Conservation (phyloP, 768 basidiomycete species). For the Lactifluus subvellereus region DNA sequence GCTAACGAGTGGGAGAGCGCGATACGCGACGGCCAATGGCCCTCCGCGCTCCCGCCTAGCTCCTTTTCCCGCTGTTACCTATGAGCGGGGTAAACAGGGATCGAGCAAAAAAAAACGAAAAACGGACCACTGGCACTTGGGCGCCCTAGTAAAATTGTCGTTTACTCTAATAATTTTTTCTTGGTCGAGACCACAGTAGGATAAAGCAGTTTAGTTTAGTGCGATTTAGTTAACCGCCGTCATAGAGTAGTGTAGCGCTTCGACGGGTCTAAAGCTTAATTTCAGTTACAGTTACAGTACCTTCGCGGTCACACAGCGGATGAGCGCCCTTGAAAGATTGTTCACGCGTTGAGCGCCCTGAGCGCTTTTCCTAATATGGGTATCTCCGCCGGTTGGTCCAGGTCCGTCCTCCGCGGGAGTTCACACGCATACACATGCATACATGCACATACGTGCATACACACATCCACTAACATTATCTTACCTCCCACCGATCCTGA, state of each 20-base stretch:
- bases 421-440: background rate
- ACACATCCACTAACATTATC: background rate
- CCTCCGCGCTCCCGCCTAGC: slow-evolving; percentile 67
- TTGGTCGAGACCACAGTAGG: slow-evolving; percentile 5
- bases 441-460: background rate
- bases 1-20: slow-evolving; percentile 61
- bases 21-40: slow-evolving; percentile 61
- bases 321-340: background rate
- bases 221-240: slow-evolving; percentile 4
- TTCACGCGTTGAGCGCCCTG: background rate
- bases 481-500: background rate
- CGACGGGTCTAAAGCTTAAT: slow-evolving; percentile 23
- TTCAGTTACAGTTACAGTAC: background rate
- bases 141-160: background rate
- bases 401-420: background rate
- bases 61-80: slow-evolving; percentile 77
- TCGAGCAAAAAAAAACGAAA: background rate
- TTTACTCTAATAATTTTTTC: background rate
- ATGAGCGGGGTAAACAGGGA: slow-evolving; percentile 28
- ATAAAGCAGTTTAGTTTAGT: slow-evolving; percentile 11
- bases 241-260: slow-evolving; percentile 8
- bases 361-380: background rate
- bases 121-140: background rate
- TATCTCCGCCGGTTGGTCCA: background rate
- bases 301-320: background rate